These are phyloP conservation scores for Ciborinia camelliae DNA, from an alignment of 2,329 filamentous ascomycete species.

Conservation along the genomic window DNA sequence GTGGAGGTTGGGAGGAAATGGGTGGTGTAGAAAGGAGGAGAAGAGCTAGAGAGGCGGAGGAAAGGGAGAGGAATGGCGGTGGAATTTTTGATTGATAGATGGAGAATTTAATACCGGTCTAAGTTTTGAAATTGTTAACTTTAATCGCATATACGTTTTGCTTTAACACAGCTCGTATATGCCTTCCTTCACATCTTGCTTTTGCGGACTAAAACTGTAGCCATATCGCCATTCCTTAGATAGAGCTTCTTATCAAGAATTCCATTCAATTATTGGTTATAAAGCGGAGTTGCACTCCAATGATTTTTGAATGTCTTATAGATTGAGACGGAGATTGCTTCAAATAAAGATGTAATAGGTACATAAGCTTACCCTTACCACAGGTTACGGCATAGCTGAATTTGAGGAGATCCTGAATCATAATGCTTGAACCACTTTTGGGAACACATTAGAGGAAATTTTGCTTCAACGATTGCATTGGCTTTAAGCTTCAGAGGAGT, in stretches of 20 bases:
- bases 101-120: background rate
- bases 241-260: background rate
- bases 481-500: no score
- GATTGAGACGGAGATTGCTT: background rate
- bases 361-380: background rate
- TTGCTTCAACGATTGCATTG: no score
- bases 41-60: background rate
- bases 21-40: background rate
- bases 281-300: background rate
- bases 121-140: background rate
- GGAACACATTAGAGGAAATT: no score
- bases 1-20: background rate
- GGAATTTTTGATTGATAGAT: background rate
- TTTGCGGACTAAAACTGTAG: slow-evolving; percentile 3
- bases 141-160: slow-evolving; percentile 31
- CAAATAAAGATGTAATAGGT: background rate
- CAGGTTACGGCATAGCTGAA: no score
- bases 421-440: no score
- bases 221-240: background rate
- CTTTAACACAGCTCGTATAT: slow-evolving; percentile 28
- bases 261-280: background rate
- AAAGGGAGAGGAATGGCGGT: background rate
- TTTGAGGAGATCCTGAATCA: no score
- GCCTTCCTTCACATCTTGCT: slow-evolving; percentile 25
- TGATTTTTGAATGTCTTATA: background rate